Base-by-base conservation (phyloP, 768 basidiomycete species). In the Cubamyces sp. region DNA sequence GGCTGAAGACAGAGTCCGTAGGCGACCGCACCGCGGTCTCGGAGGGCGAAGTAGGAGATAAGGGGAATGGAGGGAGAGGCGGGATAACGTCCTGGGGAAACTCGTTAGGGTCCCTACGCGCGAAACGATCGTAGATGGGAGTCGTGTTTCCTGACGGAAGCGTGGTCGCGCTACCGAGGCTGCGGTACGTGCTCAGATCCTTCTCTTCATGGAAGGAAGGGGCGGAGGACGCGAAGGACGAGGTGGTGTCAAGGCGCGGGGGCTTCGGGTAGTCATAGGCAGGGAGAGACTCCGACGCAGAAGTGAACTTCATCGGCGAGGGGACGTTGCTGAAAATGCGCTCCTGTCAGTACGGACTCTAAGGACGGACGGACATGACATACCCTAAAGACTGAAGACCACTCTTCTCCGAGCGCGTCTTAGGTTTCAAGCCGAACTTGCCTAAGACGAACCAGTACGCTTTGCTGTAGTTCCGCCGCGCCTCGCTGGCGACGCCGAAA, bases 401-500 rank as follows among this genome's bases (percentile, higher is more conserved):
- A 18, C 26, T 11, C 42, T 55, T 55, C 54, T 43, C n/a, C 41
- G 12, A 23, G 6, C 19, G 41, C 4, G 23, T 4, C 18, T 11
- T 39, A 11, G 54, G 54, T 41, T 43, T 43, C 9, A 55, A 16
- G 30, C 64, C 64, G 5, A 60, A 39, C 42, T 49, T 41, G 34
- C 47, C 53, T 26, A 52, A 45, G 21, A 68, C 45, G 14, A 41
- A 60, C 57, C 54, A 53, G 54, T 70, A 73, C 0, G 58, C 69
- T 5, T 40, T 26, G 12, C 34, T 4, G 58, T 84, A 82, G 45
- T 78, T 66, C 5, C 61, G 53, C 16, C 74, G 64, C 1, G 79
- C 81, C 25, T 57, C 57, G 23, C 45, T 12, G 2, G 60, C 59
- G 19, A 64, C 34, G 25, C 60, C 54, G 56, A 63, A 57, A 46